Conservation (phyloP, 2,329 filamentous ascomycete species). For the Cadophora gregata region DNA sequence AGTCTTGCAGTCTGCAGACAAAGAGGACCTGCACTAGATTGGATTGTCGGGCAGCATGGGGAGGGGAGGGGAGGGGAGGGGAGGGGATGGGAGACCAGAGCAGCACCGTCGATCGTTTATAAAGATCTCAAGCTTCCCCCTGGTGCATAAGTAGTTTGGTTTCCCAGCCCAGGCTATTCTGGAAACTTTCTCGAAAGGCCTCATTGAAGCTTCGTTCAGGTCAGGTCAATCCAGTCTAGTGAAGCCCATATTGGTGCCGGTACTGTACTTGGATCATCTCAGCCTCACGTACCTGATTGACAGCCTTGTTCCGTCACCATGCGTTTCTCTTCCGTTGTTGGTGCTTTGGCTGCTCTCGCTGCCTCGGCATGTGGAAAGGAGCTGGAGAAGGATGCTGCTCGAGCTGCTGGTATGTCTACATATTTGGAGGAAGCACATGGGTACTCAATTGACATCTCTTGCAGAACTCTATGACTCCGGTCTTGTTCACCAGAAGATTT, state of each 20-base stretch:
- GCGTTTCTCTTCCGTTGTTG: slow-evolving; percentile 20
- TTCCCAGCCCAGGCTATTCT: background rate
- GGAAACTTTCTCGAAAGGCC: slow-evolving; percentile 13
- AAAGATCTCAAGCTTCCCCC: slow-evolving; percentile 3
- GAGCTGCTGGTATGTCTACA: slow-evolving; percentile 21
- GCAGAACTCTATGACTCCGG: slow-evolving; percentile 27
- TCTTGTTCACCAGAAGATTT: slow-evolving; percentile 24
- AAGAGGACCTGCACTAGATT: background rate
- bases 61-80: too few species aligned
- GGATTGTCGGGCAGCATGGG: background rate
- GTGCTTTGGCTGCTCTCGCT: slow-evolving; percentile 15
- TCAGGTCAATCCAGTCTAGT: too few species aligned
- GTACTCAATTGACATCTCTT: background rate
- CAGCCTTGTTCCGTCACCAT: background rate
- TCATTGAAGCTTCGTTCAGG: slow-evolving; percentile 11
- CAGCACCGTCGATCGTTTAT: slow-evolving; percentile 3
- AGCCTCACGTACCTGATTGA: slow-evolving; percentile 3
- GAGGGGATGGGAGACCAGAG: too few species aligned
- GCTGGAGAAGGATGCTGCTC: slow-evolving; percentile 14
- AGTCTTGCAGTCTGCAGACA: background rate
- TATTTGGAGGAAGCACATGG: background rate
- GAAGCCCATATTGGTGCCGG: background rate
- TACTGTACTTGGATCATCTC: slow-evolving; percentile 4
- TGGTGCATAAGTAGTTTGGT: background rate
- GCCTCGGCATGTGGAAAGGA: slow-evolving; percentile 7